These are phyloP conservation scores for Teratosphaeria zuluensis DNA, from an alignment of 2,329 filamentous ascomycete genomes.

Conservation along the genomic window DNA sequence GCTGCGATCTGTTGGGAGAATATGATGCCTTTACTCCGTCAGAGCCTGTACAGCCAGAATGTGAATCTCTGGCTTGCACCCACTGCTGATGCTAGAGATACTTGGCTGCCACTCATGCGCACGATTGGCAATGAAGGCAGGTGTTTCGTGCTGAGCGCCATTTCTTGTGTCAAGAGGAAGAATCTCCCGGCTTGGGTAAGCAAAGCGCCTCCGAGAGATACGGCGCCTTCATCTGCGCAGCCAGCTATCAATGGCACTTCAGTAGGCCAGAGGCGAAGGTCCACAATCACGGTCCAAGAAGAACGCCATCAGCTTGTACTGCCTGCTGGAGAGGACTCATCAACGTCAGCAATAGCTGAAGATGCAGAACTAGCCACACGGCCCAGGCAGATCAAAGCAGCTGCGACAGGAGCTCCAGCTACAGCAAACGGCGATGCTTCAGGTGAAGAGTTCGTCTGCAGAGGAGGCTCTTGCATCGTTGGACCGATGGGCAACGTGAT, in stretches of 20 bases:
- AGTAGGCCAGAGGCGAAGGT: constrained; percentile 23
- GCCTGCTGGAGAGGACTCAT: constrained; percentile 7
- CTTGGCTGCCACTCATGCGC: constrained; percentile 74
- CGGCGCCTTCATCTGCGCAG: not conserved
- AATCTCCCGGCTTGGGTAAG: constrained; percentile 51
- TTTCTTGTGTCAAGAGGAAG: constrained; percentile 62
- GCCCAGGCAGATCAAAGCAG: not conserved
- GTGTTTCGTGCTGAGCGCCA: constrained; percentile 76
- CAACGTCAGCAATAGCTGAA: constrained; percentile 1
- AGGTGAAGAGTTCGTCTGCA: constrained; percentile 49
- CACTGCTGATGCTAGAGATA: constrained; percentile 73
- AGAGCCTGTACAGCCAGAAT: constrained; percentile 78
- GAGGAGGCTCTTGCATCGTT: constrained; percentile 76
- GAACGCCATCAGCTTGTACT: constrained; percentile 49
- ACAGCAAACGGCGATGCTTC: constrained; percentile 4
- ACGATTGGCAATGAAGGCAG: constrained; percentile 74
- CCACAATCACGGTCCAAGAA: constrained; percentile 32
- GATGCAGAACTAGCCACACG: not conserved
- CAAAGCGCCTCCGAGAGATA: not conserved
- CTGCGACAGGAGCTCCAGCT: constrained; percentile 2
- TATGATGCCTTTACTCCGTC: constrained; percentile 83
- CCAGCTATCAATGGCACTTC: not conserved
- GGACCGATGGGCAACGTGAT: constrained; percentile 71
- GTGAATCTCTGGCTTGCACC: constrained; percentile 87
- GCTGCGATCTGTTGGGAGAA: constrained; percentile 95